Percentiles rank a stretch among this genome's conserved stretches.
Conservation (phyloP, 1,284 basidiomycete species). For the Wolfiporia cocos region DNA sequence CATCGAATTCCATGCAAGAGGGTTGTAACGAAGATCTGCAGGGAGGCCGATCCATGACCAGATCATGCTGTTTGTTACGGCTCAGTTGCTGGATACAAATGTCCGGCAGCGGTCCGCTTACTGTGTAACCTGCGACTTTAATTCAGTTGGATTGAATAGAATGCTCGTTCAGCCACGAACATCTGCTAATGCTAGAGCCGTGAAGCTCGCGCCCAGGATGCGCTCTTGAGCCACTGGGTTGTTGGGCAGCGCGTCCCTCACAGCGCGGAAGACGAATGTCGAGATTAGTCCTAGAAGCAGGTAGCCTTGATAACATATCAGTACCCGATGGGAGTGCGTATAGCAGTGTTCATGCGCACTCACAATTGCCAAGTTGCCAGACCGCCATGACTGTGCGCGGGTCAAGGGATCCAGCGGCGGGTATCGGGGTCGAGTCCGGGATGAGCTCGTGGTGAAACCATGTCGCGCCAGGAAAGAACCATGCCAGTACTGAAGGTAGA, state of each 20-base stretch:
- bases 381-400: slow-evolving; percentile 58
- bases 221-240: slow-evolving; percentile 64
- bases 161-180: slow-evolving; percentile 30
- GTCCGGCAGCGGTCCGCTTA: slow-evolving; percentile 27
- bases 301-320: slow-evolving; percentile 44
- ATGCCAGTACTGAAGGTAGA: slow-evolving; percentile 50
- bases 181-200: slow-evolving; percentile 67
- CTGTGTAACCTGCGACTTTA: slow-evolving; percentile 41
- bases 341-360: slow-evolving; percentile 11
- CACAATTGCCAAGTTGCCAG: slow-evolving; percentile 70
- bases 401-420: slow-evolving; percentile 33
- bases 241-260: slow-evolving; percentile 53
- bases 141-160: neutral
- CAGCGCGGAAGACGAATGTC: slow-evolving; percentile 63
- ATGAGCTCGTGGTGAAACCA: slow-evolving; percentile 73
- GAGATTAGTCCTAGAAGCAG: slow-evolving; percentile 62
- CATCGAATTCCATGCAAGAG: slow-evolving; percentile 58
- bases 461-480: slow-evolving; percentile 53
- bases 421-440: slow-evolving; percentile 34
- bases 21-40: slow-evolving; percentile 41
- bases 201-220: slow-evolving; percentile 58
- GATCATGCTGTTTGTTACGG: slow-evolving; percentile 44
- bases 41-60: slow-evolving; percentile 56
- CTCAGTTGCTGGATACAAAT: neutral
- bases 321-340: neutral